Conservation (phyloP, 208 protist genomes). For the Wallacemonas sp. region DNA sequence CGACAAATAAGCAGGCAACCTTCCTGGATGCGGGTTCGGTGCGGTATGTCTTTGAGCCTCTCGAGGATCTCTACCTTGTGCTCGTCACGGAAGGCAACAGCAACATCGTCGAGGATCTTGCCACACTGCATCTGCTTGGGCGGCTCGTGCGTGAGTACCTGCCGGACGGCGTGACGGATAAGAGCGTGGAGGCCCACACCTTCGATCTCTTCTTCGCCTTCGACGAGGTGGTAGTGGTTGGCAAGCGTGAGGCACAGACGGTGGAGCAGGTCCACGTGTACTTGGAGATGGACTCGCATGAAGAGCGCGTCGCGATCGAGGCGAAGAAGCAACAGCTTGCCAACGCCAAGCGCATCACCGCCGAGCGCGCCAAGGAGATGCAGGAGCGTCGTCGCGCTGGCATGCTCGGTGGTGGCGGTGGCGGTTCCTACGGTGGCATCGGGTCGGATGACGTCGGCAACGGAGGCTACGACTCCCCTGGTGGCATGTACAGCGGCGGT, state of each 20-base stretch:
- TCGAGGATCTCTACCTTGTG: slow-evolving; percentile 94
- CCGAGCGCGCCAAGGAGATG: slow-evolving; percentile 81
- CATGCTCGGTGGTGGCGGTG: slow-evolving; percentile 32
- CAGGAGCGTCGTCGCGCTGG: slow-evolving; percentile 56
- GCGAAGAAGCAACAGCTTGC: slow-evolving; percentile 86
- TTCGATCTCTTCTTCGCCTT: slow-evolving; percentile 97
- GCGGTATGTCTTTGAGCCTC: slow-evolving; percentile 98
- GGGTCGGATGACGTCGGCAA: slow-evolving; percentile 44
- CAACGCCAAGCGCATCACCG: slow-evolving; percentile 90
- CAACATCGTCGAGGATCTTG: slow-evolving; percentile 99
- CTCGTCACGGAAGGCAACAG: slow-evolving; percentile 94
- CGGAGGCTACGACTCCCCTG: slow-evolving; percentile 1
- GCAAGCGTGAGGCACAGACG: slow-evolving; percentile 94
- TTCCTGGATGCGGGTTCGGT: slow-evolving; percentile 97
- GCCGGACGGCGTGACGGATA: slow-evolving; percentile 26
- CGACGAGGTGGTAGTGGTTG: slow-evolving; percentile 96
- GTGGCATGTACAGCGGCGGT: slow-evolving; percentile 17
- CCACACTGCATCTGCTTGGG: slow-evolving; percentile 94
- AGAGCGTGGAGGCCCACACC: slow-evolving; percentile 55
- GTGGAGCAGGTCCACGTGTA: slow-evolving; percentile 95
- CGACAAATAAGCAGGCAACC: slow-evolving; percentile 92
- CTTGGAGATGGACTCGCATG: slow-evolving; percentile 97
- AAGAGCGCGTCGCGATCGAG: slow-evolving; percentile 92
- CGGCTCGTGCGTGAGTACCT: slow-evolving; percentile 92
- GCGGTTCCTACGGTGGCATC: slow-evolving; percentile 78